These are phyloP conservation scores for Geotrichum australiense DNA, from an alignment of 1,139 yeast species.

Conservation along the genomic window DNA sequence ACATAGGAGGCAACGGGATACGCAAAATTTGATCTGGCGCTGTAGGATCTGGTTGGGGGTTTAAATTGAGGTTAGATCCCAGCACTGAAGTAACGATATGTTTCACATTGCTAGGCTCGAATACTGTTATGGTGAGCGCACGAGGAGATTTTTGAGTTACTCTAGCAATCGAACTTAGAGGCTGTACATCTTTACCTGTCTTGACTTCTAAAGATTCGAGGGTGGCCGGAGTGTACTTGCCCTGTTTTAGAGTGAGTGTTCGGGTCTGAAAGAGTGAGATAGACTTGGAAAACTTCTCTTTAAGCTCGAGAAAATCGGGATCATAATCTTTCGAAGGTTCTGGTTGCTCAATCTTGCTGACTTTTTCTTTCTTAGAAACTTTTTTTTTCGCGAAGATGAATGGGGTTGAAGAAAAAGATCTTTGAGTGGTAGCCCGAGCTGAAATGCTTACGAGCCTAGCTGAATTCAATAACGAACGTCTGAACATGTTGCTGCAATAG, in stretches of 20 bases:
- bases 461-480: no score
- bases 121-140: slow-evolving; percentile 65
- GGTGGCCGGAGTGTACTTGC: slow-evolving; percentile 57
- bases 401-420: slow-evolving; percentile 4
- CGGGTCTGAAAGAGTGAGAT: slow-evolving; percentile 49
- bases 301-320: slow-evolving; percentile 33
- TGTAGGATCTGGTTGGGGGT: slow-evolving; percentile 67
- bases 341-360: not conserved
- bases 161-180: slow-evolving; percentile 63
- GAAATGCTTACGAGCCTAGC: no score
- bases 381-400: slow-evolving; percentile 10
- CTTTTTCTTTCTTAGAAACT: slow-evolving; percentile 3
- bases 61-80: slow-evolving; percentile 62
- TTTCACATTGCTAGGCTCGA: slow-evolving; percentile 69
- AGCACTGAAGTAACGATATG: slow-evolving; percentile 63
- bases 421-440: no score
- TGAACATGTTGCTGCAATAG: no score
- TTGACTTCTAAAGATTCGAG: slow-evolving; percentile 53
- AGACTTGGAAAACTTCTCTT: slow-evolving; percentile 43
- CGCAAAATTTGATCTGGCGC: slow-evolving; percentile 61
- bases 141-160: slow-evolving; percentile 65
- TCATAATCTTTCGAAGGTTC: slow-evolving; percentile 3
- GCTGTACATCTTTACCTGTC: slow-evolving; percentile 40
- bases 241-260: slow-evolving; percentile 57
- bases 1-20: slow-evolving; percentile 68